Percentiles rank a stretch among this genome's conserved stretches.
These are phyloP conservation scores for Trichoderma sp. DNA, from an alignment of 2,329 filamentous ascomycete species.

Conservation along the genomic window DNA sequence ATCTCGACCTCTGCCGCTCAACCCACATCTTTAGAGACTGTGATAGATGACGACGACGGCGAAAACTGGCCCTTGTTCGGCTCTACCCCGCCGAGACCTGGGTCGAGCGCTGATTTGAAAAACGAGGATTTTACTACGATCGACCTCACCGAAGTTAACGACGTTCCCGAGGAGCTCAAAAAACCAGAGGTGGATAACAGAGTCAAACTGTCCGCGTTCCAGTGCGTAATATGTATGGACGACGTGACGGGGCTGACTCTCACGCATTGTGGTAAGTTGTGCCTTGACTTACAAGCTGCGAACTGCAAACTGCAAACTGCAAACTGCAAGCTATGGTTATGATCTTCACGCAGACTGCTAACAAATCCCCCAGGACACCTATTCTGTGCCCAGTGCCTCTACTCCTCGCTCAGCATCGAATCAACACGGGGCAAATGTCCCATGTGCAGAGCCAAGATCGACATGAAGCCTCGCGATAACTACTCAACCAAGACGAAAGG, in stretches of 20 bases:
- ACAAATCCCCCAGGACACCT: conserved; percentile 52
- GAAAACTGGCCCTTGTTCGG: conserved; percentile 32
- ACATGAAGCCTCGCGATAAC: conserved; percentile 42
- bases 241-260: conserved; percentile 57
- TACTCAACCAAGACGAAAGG: conserved; percentile 50
- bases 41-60: conserved; percentile 28
- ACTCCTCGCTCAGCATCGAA: conserved; percentile 58
- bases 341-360: conserved; percentile 15
- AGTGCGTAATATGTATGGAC: conserved; percentile 69
- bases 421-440: conserved; percentile 58
- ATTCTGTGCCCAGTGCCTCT: conserved; percentile 62
- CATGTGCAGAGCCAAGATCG: conserved; percentile 61
- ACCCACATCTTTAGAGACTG: not conserved
- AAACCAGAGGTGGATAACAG: conserved; percentile 48
- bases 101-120: conserved; percentile 19
- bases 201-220: conserved; percentile 54
- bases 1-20: conserved; percentile 16
- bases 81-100: conserved; percentile 23
- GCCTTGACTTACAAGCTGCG: too few species aligned
- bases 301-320: too few species aligned
- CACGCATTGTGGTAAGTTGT: conserved; percentile 62
- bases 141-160: conserved; percentile 41
- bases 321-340: not conserved
- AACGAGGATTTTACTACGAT: conserved; percentile 33
- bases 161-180: conserved; percentile 44